Evolutionary conservation across 1,284 basidiomycete genomes (phyloP), one percentile per base, ranked within the genome.

Genomic region (Cutaneotrichosporon cavernicola): DNA sequence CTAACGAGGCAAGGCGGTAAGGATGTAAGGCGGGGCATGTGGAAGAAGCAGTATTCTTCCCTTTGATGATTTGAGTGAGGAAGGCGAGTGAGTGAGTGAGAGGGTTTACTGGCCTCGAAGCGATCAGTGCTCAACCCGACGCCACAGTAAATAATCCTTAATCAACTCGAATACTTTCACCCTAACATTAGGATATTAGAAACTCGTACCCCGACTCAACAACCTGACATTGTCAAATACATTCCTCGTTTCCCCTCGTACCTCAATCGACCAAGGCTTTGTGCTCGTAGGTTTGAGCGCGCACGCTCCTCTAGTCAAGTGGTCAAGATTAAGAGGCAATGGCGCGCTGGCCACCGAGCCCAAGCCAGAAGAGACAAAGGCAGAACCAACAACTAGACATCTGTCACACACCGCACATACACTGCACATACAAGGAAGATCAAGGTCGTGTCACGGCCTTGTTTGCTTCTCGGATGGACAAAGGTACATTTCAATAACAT

Each of bases 41-140:
- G 2, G 1, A 36, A 36, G 36, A 36, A 36, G 36, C 9, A 10
- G 9, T 9, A 36, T 10, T 13, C 36, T 36, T 34, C 53, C 53
- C 30, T 56, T 34, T 26, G 26, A 26, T 26, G 26, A 26, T 26
- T 26, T 26, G 26, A 26, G 26, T 26, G 26, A 26, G 26, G 26
- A 26, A 26, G 26, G 26, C 2, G 26, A 26, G 26, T 26, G 26
- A 26, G 36, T 36, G 11, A 43, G 40, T 18, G 2, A 43, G 40
- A 43, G 14, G 40, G 40, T 14, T 13, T 6, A 43, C 5, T 5
- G 7, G 26, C 16, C 13, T 16, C 30, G 3, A 16, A 22, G 55
- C 55, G 55, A 56, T 43, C 55, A 56, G 38, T 43, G 55, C 55
- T 38, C 38, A 21, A 9, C 32, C 31, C 58, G 58, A 31, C 47